A percentile compares a stretch with the other conserved stretches of the same genome.
These are phyloP conservation scores for Stramenopiles sp. DNA, from an alignment of 352 stramenopile genomes.

Conservation along the genomic window DNA sequence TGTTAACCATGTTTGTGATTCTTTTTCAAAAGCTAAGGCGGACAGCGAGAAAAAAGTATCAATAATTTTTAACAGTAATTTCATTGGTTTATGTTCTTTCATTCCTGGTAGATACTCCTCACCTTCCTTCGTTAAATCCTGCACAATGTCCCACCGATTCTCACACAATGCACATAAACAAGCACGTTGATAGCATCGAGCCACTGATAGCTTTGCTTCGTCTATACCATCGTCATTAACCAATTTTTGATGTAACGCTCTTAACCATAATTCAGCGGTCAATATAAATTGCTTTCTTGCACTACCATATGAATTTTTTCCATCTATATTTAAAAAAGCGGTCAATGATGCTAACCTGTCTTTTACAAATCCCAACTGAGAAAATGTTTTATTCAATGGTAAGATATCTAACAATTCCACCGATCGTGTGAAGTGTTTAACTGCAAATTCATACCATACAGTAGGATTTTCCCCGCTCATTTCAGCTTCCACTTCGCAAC, in stretches of 20 bases:
- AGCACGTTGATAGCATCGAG: neutral
- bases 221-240: neutral
- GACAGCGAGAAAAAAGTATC: neutral
- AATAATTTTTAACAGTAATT: neutral
- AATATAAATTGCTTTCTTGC: neutral
- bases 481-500: neutral
- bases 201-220: neutral
- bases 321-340: neutral
- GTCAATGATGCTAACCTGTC: neutral
- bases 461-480: neutral
- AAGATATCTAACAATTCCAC: neutral
- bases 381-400: slow-evolving; percentile 6
- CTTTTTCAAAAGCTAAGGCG: neutral
- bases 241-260: neutral
- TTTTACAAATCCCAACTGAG: neutral
- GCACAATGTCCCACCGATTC: neutral
- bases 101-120: neutral
- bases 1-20: neutral
- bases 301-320: neutral
- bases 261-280: neutral
- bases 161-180: neutral
- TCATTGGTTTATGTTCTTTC: neutral
- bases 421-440: neutral
- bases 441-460: neutral
- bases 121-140: neutral